Conservation (phyloP, 495 filamentous ascomycete genomes). For the Penicillium taxi region DNA sequence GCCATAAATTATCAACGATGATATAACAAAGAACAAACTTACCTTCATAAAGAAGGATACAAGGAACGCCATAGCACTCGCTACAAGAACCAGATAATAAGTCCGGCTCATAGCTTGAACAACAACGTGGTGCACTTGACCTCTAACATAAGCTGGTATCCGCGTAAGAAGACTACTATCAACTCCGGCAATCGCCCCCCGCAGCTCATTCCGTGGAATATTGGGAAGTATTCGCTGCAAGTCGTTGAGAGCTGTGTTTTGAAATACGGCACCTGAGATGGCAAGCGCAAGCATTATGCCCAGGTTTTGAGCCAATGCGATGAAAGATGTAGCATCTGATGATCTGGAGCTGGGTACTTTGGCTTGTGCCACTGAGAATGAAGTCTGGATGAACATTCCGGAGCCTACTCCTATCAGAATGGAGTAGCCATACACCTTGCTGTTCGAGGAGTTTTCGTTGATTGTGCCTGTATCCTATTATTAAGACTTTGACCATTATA, state of each 20-base stretch:
- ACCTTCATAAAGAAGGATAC: constrained; percentile 45
- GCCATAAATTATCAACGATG: background rate
- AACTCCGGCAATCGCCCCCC: constrained; percentile 41
- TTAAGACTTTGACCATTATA: background rate
- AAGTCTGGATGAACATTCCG: constrained; percentile 44
- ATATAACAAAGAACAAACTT: background rate
- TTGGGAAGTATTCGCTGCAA: constrained; percentile 27
- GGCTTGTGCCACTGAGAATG: constrained; percentile 48
- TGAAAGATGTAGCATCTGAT: constrained; percentile 42
- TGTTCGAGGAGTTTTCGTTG: constrained; percentile 1
- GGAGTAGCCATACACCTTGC: constrained; percentile 11
- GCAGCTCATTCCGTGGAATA: constrained; percentile 27
- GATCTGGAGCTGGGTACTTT: constrained; percentile 32
- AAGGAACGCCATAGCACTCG: constrained; percentile 38
- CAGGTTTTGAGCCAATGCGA: constrained; percentile 46
- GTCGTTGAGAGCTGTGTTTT: constrained; percentile 27
- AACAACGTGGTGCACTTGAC: constrained; percentile 40
- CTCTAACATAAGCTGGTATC: constrained; percentile 24
- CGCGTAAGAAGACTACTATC: constrained; percentile 31
- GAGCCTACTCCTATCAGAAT: constrained; percentile 46
- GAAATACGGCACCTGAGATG: constrained; percentile 50
- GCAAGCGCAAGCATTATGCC: constrained; percentile 47
- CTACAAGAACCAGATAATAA: constrained; percentile 43
- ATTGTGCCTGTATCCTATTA: constrained; percentile 8
- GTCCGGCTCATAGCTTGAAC: constrained; percentile 43